Conservation (phyloP, 371 early-diverging fungal species). For the Lichtheimia ramosa region DNA sequence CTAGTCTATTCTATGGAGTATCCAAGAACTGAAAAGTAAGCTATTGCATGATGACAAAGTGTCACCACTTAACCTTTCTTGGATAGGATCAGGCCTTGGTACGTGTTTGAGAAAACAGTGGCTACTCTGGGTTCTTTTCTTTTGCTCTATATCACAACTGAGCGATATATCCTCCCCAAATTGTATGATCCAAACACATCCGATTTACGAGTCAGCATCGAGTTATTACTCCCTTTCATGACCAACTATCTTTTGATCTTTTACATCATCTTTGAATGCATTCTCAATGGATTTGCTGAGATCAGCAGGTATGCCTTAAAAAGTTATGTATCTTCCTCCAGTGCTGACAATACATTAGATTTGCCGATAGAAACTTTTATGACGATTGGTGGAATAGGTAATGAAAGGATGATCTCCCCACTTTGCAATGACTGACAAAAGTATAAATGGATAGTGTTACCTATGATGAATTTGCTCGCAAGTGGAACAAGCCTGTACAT, state of each 20-base stretch:
- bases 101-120: constrained; percentile 81
- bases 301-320: constrained; percentile 65
- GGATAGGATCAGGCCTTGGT: constrained; percentile 79
- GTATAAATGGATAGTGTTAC: constrained; percentile 63
- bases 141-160: constrained; percentile 82
- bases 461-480: constrained; percentile 94
- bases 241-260: constrained; percentile 88
- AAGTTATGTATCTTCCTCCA: background rate
- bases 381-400: constrained; percentile 98
- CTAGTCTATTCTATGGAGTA: constrained; percentile 93
- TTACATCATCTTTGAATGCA: constrained; percentile 95
- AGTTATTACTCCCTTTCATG: constrained; percentile 86
- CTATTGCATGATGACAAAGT: background rate
- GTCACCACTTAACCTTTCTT: background rate
- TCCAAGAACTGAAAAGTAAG: constrained; percentile 81
- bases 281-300: constrained; percentile 95
- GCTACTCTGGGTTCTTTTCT: constrained; percentile 83
- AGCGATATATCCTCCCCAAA: constrained; percentile 83
- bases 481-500: constrained; percentile 99
- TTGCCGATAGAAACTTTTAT: constrained; percentile 97
- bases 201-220: constrained; percentile 58
- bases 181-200: constrained; percentile 63
- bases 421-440: too few relatives aligned
- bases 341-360: constrained; percentile 39
- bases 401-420: background rate